phyloP scores from a whole-genome alignment of 345 rosid species.

The Hypericum androsaemum region DNA sequence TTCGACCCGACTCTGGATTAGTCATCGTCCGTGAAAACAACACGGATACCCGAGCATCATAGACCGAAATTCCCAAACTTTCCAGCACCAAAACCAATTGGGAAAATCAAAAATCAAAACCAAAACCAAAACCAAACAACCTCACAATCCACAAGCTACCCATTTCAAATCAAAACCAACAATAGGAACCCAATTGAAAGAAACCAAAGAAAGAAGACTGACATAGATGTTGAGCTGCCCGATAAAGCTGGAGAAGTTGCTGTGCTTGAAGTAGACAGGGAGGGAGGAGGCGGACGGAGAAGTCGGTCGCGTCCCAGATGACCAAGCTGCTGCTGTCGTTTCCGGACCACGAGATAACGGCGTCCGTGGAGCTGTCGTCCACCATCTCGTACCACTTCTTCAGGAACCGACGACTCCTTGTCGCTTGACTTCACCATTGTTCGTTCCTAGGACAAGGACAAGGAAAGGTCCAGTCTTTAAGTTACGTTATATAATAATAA shows the following conservation, averaged over 20 bases:
- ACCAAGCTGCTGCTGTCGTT: conserved; percentile 43
- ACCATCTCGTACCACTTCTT: conserved; percentile 87
- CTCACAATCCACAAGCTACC: too few species aligned
- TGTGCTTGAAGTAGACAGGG: conserved; percentile 69
- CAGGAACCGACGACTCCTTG: conserved; percentile 23
- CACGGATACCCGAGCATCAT: too few species aligned
- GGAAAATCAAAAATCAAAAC: background rate
- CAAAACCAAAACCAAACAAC: too few species aligned
- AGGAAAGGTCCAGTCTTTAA: too few species aligned
- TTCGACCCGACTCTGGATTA: too few species aligned
- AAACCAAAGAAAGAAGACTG: conserved; percentile 16
- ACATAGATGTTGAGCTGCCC: conserved; percentile 90
- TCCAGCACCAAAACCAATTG: background rate
- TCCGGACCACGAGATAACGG: conserved; percentile 57
- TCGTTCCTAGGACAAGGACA: too few species aligned
- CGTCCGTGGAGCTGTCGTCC: conserved; percentile 51
- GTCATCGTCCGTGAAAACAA: too few species aligned
- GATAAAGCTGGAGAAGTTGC: conserved; percentile 70
- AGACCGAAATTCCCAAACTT: conserved; percentile 2
- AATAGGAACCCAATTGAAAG: too few species aligned
- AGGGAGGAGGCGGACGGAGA: conserved; percentile 64
- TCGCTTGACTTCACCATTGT: conserved; percentile 51
- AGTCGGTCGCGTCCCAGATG: conserved; percentile 48
- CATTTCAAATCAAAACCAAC: too few species aligned
- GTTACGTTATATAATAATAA: too few species aligned